These are phyloP conservation scores for Chiua virens DNA, from an alignment of 768 basidiomycete species.

Conservation along the genomic window DNA sequence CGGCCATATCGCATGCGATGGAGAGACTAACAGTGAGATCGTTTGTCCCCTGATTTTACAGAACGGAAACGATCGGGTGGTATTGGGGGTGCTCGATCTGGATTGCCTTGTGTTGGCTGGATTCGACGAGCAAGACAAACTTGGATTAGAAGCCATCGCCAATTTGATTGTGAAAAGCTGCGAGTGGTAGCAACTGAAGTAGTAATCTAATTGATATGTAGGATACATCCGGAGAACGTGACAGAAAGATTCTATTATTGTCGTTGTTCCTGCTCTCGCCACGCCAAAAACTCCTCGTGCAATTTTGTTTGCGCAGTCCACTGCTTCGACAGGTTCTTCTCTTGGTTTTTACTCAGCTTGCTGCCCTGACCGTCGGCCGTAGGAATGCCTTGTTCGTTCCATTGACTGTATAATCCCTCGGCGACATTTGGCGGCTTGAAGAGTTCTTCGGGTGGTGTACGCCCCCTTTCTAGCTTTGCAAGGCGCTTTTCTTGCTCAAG, in stretches of 20 bases:
- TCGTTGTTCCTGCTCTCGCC: constrained; percentile 35
- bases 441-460: constrained; percentile 67
- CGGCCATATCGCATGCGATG: constrained; percentile 95
- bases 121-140: constrained; percentile 75
- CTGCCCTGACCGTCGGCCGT: constrained; percentile 81
- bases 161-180: constrained; percentile 60
- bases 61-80: constrained; percentile 30
- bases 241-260: not conserved
- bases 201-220: constrained; percentile 12
- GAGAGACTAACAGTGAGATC: constrained; percentile 86
- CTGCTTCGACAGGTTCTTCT: constrained; percentile 78
- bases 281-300: constrained; percentile 74
- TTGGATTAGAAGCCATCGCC: constrained; percentile 75
- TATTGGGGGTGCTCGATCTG: constrained; percentile 74
- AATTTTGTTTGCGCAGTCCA: constrained; percentile 71
- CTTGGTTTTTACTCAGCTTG: constrained; percentile 77
- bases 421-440: constrained; percentile 82
- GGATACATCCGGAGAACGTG: not conserved
- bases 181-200: constrained; percentile 52
- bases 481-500: constrained; percentile 66
- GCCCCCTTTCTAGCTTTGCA: constrained; percentile 85
- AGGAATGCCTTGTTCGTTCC: constrained; percentile 85
- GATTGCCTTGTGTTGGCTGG: constrained; percentile 74
- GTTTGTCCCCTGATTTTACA: constrained; percentile 70
- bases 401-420: constrained; percentile 73